Conservation (phyloP, 805 yeast species). For the Yarrowia osloensis region DNA sequence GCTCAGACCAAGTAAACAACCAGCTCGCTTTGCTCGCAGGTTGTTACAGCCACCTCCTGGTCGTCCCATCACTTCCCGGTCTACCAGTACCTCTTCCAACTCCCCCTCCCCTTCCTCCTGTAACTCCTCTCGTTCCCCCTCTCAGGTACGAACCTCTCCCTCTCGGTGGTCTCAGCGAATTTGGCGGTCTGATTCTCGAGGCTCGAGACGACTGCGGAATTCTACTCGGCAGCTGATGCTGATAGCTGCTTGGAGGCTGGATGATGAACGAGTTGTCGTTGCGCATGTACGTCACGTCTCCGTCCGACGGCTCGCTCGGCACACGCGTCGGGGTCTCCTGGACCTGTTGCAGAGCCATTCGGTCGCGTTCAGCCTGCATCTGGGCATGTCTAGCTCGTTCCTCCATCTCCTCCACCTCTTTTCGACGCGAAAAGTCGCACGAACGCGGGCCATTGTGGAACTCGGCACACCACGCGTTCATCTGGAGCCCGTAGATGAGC, state of each 20-base stretch:
- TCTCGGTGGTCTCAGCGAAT: slow-evolving; percentile 5
- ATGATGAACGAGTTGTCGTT: slow-evolving; percentile 24
- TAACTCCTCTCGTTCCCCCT: not conserved
- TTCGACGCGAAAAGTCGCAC: slow-evolving; percentile 16
- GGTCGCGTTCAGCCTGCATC: slow-evolving; percentile 3
- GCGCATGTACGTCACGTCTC: slow-evolving; percentile 15
- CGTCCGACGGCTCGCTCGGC: slow-evolving; percentile 24
- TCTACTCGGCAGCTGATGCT: not conserved
- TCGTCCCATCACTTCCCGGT: not conserved
- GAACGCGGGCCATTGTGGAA: slow-evolving; percentile 46
- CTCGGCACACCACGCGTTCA: slow-evolving; percentile 88
- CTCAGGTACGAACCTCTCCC: not conserved
- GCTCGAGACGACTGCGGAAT: slow-evolving; percentile 9
- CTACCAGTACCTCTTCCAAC: not conserved
- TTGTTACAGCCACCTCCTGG: slow-evolving; percentile 6
- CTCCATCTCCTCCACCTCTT: slow-evolving; percentile 15
- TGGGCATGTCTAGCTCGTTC: not conserved
- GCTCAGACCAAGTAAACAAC: no score
- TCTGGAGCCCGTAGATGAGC: slow-evolving; percentile 73
- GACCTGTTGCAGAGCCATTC: not conserved
- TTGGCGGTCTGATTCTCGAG: slow-evolving; percentile 7
- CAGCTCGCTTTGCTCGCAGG: not conserved
- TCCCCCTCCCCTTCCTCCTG: not conserved
- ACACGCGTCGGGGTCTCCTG: slow-evolving; percentile 18
- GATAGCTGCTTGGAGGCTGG: slow-evolving; percentile 11